Conservation (phyloP, 495 filamentous ascomycete genomes). For the Penicillium steckii region DNA sequence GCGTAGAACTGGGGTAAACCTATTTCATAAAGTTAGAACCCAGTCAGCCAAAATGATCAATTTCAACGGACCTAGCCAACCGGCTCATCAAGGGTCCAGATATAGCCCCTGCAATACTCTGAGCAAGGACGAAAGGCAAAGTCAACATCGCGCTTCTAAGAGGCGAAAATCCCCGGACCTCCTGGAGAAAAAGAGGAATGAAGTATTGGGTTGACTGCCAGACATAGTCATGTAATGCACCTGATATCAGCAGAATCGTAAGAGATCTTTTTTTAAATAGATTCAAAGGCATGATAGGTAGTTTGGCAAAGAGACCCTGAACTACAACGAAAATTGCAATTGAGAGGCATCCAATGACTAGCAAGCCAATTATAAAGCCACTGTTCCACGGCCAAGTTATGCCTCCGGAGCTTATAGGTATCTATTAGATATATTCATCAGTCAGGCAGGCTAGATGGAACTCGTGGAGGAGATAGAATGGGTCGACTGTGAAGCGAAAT, state of each 20-base stretch:
- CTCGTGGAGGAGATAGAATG: neutral
- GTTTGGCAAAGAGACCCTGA: constrained; percentile 51
- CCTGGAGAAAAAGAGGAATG: constrained; percentile 49
- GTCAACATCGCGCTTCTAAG: constrained; percentile 8
- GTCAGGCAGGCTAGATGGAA: neutral
- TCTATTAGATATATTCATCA: constrained; percentile 10
- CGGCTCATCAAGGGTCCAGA: constrained; percentile 55
- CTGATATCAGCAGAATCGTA: constrained; percentile 46
- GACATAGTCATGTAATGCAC: constrained; percentile 32
- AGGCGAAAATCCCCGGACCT: constrained; percentile 41
- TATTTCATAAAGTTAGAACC: neutral
- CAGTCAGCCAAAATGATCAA: constrained; percentile 48
- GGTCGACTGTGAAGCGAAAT: neutral
- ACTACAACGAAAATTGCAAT: constrained; percentile 47
- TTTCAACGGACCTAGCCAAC: constrained; percentile 38
- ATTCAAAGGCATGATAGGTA: constrained; percentile 53
- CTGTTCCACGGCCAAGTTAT: constrained; percentile 55
- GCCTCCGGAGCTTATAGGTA: constrained; percentile 59
- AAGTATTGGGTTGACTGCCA: constrained; percentile 54
- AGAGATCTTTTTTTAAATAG: constrained; percentile 22
- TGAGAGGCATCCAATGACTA: constrained; percentile 44
- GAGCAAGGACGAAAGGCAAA: constrained; percentile 1
- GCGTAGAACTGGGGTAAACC: neutral
- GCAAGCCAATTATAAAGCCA: constrained; percentile 56
- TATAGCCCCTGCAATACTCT: constrained; percentile 7